Percentiles rank a stretch among this genome's conserved stretches.
Conservation (phyloP, 225 moss, liverwort and hornwort genomes). For the Takakia lepidozioides region DNA sequence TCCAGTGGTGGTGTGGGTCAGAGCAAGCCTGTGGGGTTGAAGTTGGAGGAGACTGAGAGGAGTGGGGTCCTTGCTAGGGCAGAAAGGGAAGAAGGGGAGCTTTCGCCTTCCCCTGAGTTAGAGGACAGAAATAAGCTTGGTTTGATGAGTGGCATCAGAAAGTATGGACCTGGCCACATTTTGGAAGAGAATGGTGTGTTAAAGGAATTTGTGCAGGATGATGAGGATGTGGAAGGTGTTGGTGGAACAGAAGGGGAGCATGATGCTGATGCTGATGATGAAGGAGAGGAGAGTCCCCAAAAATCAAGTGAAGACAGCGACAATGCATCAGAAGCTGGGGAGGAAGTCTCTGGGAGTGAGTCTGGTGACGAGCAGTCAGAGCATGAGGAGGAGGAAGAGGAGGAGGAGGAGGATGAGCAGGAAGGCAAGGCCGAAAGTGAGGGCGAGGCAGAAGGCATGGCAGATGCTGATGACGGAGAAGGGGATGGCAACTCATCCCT, state of each 20-base stretch:
- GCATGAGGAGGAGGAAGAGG: slow-evolving; percentile 80
- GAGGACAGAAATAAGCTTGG: slow-evolving; percentile 26
- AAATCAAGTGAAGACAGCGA: slow-evolving; percentile 68
- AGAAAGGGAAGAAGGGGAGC: slow-evolving; percentile 50
- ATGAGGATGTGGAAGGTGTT: slow-evolving; percentile 34
- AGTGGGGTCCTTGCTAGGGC: slow-evolving; percentile 9
- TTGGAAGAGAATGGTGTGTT: slow-evolving; percentile 24
- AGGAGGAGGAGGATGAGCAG: slow-evolving; percentile 66
- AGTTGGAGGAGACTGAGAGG: slow-evolving; percentile 9
- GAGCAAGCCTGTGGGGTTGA: slow-evolving; percentile 10
- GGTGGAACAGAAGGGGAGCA: slow-evolving; percentile 39
- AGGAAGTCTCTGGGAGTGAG: slow-evolving; percentile 71
- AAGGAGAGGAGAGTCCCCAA: slow-evolving; percentile 71
- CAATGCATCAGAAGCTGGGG: slow-evolving; percentile 76
- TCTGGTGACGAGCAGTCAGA: slow-evolving; percentile 78
- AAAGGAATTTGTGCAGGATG: slow-evolving; percentile 17
- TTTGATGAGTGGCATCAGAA: not conserved
- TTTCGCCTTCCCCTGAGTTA: slow-evolving; percentile 35
- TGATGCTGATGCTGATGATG: slow-evolving; percentile 70
- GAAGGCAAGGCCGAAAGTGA: slow-evolving; percentile 83
- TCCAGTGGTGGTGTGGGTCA: slow-evolving; percentile 5
- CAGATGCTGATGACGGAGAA: slow-evolving; percentile 68
- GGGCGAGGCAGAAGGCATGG: slow-evolving; percentile 80
- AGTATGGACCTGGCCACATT: slow-evolving; percentile 7
- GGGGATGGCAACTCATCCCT: slow-evolving; percentile 65